phyloP scores from a whole-genome alignment of 176 grass and related monocot species.

The bread wheat (Triticum aestivum) region IWGSC_CS_RefSeq_v2.1 NC_057803.1:63545054-63545553 shows the following conservation, averaged over 20 bases:
- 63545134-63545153: conserved; percentile 64
- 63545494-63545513: conserved; percentile 50
- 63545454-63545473: conserved; percentile 56
- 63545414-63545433: conserved; percentile 66
- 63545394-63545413: conserved; percentile 70
- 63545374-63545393: conserved; percentile 68
- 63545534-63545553: conserved; percentile 65
- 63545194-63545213: conserved; percentile 64
- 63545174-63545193: conserved; percentile 83
- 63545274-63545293: conserved; percentile 82
- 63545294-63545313: conserved; percentile 60
- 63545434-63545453: conserved; percentile 77
- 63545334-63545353: conserved; percentile 65
- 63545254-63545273: conserved; percentile 72
- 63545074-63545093: conserved; percentile 70
- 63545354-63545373: conserved; percentile 67
- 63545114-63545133: conserved; percentile 65
- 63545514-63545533: conserved; percentile 66
- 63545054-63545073: conserved; percentile 48
- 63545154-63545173: conserved; percentile 61
- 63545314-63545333: conserved; percentile 77
- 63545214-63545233: conserved; percentile 51
- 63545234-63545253: conserved; percentile 27
- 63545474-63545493: conserved; percentile 74
- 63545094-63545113: conserved; percentile 73